Base-by-base conservation (phyloP, 139 green algal genomes). In the Nannochloris sp. region DNA sequence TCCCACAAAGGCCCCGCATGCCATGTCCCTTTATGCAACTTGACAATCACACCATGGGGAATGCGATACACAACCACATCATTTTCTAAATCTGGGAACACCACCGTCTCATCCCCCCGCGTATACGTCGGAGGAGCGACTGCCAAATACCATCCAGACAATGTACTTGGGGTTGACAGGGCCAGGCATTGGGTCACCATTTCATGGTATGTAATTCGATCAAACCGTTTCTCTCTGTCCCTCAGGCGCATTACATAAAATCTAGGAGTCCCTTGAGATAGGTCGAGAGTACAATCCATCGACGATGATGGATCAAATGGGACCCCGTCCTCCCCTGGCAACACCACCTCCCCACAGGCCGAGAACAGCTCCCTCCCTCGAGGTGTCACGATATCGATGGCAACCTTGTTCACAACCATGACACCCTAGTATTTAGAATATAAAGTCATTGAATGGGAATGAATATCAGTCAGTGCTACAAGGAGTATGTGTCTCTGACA, bases 231-330 rank as follows among this genome's bases (percentile, higher is more conserved):
- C 3, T 78, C 79, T 9, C 79, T 62, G 16, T 61, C 60, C 0
- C 84, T 87, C 26, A 97, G 63, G 2, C 78, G 67, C 90, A 96
- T 97, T 63, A 97, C 94, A 81, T 98, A 97, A 50, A 97, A 92
- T 63, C 90, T 87, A 63, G 11, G 37, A 20, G 31, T 5, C 16
- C 17, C 45, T 30, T 23, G 2, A 33, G n/a, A 55, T 1, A 40
- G 20, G 2, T 23, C 9, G 9, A 57, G 55, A 48, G 9, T 12
- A 63, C 13, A 31, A 23, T 53, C 46, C n/a, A 28, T 53, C 46
- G 46, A 23, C 17, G 16, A 28, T 14, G 16, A 20, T 20, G 46
- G 46, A 14, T 20, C 16, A 53, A 53, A 53, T 9, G 9, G 9
- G 3, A 6, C 46, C 16, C 46, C 46, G 12, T 53, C 46, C n/a